These are phyloP conservation scores for Cornus kousa DNA, from an alignment of 148 eudicot species.

Conservation along the genomic window DNA sequence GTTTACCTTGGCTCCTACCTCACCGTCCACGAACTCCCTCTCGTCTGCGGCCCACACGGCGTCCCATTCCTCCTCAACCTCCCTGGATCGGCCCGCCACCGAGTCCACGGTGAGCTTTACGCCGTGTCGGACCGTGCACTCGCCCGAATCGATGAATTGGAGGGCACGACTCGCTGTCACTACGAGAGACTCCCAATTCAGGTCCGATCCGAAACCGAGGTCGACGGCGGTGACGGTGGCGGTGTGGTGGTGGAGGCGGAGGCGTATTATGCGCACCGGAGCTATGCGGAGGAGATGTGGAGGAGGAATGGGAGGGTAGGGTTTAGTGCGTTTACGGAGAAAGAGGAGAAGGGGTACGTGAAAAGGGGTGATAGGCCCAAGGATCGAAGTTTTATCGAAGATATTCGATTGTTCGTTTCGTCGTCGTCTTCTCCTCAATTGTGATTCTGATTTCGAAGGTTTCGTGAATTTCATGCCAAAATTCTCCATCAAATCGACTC, in stretches of 20 bases:
- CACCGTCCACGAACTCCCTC: conserved; percentile 45
- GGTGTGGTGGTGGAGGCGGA: conserved; percentile 41
- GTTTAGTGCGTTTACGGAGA: conserved; percentile 25
- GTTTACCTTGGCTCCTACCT: conserved; percentile 33
- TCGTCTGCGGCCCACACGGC: conserved; percentile 64
- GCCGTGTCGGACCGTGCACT: conserved; percentile 45
- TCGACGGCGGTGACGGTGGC: conserved; percentile 17
- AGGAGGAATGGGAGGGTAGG: conserved; percentile 39
- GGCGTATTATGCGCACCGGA: conserved; percentile 63
- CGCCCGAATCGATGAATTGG: conserved; percentile 55
- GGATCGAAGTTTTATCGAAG: conserved; percentile 40
- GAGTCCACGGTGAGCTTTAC: conserved; percentile 65
- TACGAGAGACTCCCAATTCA: conserved; percentile 62
- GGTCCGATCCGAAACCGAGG: conserved; percentile 16
- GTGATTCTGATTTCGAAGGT: not conserved
- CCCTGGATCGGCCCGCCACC: conserved; percentile 49
- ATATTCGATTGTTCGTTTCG: conserved; percentile 22
- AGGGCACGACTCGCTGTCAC: conserved; percentile 47
- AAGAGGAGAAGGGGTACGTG: conserved; percentile 36
- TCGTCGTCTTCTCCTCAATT: not conserved
- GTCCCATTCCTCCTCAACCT: conserved; percentile 69
- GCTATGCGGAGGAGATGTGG: conserved; percentile 65
- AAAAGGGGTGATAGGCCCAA: conserved; percentile 33
- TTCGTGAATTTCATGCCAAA: not conserved
- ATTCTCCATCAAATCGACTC: not conserved